Evolutionary conservation across 1,139 yeast species (phyloP), one percentile per base, ranked within the genome.

Genomic region (Protomyces inundatus): DNA sequence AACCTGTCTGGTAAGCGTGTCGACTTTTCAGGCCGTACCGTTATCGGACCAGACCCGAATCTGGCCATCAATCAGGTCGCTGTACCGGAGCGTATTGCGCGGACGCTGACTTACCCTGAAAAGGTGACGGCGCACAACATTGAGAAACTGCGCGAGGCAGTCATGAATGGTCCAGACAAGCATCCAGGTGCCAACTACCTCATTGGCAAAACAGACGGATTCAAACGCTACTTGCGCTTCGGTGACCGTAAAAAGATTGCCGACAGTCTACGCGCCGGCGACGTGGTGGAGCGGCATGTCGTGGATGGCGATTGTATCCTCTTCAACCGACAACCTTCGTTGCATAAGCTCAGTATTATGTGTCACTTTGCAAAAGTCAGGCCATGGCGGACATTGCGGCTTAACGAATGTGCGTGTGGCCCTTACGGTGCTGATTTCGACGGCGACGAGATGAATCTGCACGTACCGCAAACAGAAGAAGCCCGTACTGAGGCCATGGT

Each of bases 391-490:
- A 95, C 99, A 0, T 89, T 95, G 78, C 81, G 99, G 70, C 82
- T 95, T 71, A 95, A 95, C 73, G 99, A 95, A 76, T 95, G 99
- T 87, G 98, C 93, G 14, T 95, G 99, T 80, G 93, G 98, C 0
- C 98, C 98, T 1, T 95, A 93, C 77, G 95, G 95, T 76, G 99
- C 99, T 52, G 99, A 95, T 82, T 95, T 95, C 73, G 99, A 95
- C 76, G 99, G 99, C 76, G 99, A 95, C 77, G 99, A 95, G 77
- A 95, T 95, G 99, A 95, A 95, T 75, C 80, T 95, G 73, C 99
- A 95, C 73, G 98, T 95, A 54, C 98, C 98, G 1, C 99, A 95
- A 77, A 93, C 98, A 0, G 98, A 95, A 76, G 99, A 95, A 76
- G 98, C 98, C 0, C 81, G 98, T 70, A 96, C 98, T 0, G 98